These are phyloP conservation scores for Endogone sp. DNA, from an alignment of 192 early-diverging fungal species.

Conservation along the genomic window DNA sequence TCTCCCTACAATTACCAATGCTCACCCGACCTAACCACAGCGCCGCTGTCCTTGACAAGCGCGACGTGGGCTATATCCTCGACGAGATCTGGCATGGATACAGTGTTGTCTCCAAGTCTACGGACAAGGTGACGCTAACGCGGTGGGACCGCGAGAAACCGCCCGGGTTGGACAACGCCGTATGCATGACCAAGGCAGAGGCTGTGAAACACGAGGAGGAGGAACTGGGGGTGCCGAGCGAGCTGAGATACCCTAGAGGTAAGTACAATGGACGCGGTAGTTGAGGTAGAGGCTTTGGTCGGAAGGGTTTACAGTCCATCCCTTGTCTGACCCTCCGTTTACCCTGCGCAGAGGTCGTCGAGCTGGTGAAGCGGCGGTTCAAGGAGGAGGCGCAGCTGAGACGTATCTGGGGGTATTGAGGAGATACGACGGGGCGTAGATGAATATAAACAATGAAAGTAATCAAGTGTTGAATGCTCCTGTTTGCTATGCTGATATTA, in stretches of 20 bases:
- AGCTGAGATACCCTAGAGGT: background rate
- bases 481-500: too few relatives aligned
- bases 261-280: background rate
- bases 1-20: slow-evolving; percentile 8
- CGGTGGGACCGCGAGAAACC: slow-evolving; percentile 76
- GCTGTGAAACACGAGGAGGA: slow-evolving; percentile 53
- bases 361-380: background rate
- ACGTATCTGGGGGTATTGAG: background rate
- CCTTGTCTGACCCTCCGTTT: background rate
- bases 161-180: slow-evolving; percentile 66
- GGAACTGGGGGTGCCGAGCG: background rate
- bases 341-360: background rate
- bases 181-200: slow-evolving; percentile 83
- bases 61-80: slow-evolving; percentile 81
- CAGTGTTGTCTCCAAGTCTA: slow-evolving; percentile 70
- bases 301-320: background rate
- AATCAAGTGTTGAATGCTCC: too few relatives aligned
- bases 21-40: slow-evolving; percentile 13
- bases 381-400: background rate
- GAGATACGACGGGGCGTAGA: too few relatives aligned
- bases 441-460: too few relatives aligned
- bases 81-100: slow-evolving; percentile 89
- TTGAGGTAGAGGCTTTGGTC: background rate
- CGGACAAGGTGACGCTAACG: slow-evolving; percentile 67
- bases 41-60: slow-evolving; percentile 50